Base-by-base conservation (phyloP, 2,329 filamentous ascomycete species). In the Aureobasidium sp. region DNA sequence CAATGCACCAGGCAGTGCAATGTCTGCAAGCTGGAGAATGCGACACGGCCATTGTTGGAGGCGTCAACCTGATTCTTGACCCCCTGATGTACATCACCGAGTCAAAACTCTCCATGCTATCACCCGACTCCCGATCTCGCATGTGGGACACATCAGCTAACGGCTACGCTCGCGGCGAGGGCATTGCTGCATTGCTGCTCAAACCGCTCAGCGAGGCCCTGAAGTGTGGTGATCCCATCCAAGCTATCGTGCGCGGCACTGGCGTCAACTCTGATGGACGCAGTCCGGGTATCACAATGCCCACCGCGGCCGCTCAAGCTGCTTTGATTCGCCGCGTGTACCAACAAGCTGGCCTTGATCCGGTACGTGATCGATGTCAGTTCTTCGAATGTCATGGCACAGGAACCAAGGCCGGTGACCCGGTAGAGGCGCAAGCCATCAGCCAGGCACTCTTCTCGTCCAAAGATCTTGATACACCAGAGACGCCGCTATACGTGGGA, bases 91-190 rank as follows among this genome's bases (percentile, higher is more conserved):
- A 66, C 55, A 68, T 74, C 25, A 45, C 56, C 1, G 67, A 70
- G 48, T 69, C 63, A 56, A 70, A 69, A 8, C 63, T 74, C 22
- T 62, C 68, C 1, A 72, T 74, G 69, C 65, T 75, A 7, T 73
- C 69, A 2, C 70, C 71, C 0, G 66, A 67, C 15, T 72, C 14
- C 70, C 69, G 27, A 75, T 72, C 72, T 69, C 1, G 67, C 85
- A 1, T 70, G 68, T 5, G 69, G 61, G 69, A 70, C 11, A 70
- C 75, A 71, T 56, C 67, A 3, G 82, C 79, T 0, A 71, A 82
- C 66, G 82, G 80, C 5, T 82, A 77, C 68, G 80, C 74, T 22
- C 75, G 82, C 0, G 81, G 80, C 14, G 84, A 86, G 56, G 82
- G 82, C 0, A 69, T 83, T 14, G 77, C 77, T 0, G 71, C 73